These are phyloP conservation scores for Coemansia sp. DNA, from an alignment of 371 early-diverging fungal species.

Conservation along the genomic window DNA sequence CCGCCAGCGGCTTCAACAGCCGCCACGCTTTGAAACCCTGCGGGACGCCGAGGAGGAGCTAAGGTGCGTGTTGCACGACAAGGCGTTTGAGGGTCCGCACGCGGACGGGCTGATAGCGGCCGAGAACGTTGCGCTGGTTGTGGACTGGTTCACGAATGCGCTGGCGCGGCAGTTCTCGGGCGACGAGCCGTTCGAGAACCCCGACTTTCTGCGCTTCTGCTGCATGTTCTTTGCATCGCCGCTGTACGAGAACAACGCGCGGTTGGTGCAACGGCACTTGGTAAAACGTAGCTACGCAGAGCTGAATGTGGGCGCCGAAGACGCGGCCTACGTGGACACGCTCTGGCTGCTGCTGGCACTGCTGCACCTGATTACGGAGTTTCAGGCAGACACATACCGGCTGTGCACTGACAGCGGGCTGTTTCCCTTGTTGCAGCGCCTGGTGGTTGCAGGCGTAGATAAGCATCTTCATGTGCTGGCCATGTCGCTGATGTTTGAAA, in stretches of 20 bases:
- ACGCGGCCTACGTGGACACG: constrained; percentile 52
- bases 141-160: constrained; percentile 45
- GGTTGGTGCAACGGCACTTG: constrained; percentile 59
- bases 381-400: constrained; percentile 43
- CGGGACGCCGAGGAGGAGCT: constrained; percentile 42
- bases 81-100: constrained; percentile 14
- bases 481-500: constrained; percentile 68
- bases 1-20: constrained; percentile 27
- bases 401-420: constrained; percentile 54
- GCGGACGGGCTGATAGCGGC: constrained; percentile 19
- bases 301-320: constrained; percentile 15
- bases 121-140: constrained; percentile 44
- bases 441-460: constrained; percentile 53
- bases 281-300: constrained; percentile 56
- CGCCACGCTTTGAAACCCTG: constrained; percentile 39
- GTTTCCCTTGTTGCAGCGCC: constrained; percentile 55
- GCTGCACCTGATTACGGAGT: constrained; percentile 43
- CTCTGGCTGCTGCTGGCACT: constrained; percentile 56
- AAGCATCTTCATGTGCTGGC: constrained; percentile 56
- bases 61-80: constrained; percentile 38
- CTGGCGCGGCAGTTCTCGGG: constrained; percentile 38
- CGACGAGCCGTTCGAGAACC: constrained; percentile 47
- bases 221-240: constrained; percentile 68
- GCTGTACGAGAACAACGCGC: constrained; percentile 61
- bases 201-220: constrained; percentile 59